Evolutionary conservation across 2,329 filamentous ascomycete species (phyloP).

Genomic region (Cordyceps cicadae): DNA sequence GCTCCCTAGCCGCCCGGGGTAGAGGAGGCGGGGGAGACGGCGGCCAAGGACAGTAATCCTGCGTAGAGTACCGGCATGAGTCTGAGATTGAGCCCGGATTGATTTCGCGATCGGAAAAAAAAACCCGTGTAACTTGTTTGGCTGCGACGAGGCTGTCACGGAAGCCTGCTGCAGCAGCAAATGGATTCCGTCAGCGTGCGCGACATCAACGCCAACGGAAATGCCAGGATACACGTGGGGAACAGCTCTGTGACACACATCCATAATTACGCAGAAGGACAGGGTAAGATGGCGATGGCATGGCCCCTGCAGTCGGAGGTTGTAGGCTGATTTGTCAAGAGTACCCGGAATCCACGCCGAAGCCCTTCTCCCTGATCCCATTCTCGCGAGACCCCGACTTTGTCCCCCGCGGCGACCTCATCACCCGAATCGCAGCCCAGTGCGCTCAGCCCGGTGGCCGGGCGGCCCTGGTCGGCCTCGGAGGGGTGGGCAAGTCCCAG

Average conservation of each 20-base stretch:
- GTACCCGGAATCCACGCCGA: not conserved
- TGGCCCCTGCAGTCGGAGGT: too few relatives aligned
- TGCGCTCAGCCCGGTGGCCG: slow-evolving; percentile 15
- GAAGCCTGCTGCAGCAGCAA: not conserved
- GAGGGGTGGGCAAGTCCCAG: slow-evolving; percentile 22
- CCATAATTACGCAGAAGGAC: not conserved
- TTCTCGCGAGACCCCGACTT: slow-evolving; percentile 26
- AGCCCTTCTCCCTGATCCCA: slow-evolving; percentile 11
- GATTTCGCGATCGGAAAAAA: not conserved
- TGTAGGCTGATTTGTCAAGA: not conserved
- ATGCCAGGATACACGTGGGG: not conserved
- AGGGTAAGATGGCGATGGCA: not conserved
- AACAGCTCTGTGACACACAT: not conserved
- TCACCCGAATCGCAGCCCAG: slow-evolving; percentile 17
- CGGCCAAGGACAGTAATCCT: too few relatives aligned
- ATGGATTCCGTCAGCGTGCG: not conserved
- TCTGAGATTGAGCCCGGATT: not conserved
- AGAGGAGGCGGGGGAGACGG: too few relatives aligned
- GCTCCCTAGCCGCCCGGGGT: not conserved
- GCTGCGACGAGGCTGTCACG: not conserved
- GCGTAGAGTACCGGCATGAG: too few relatives aligned
- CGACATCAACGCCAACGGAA: not conserved
- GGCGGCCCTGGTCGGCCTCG: slow-evolving; percentile 27
- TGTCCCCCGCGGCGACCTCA: slow-evolving; percentile 19
- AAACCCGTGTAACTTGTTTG: not conserved